A percentile compares a stretch with the other conserved stretches of the same genome.
phyloP scores from a whole-genome alignment of 2,329 filamentous ascomycete genomes.

The Xylariaceae sp. region DNA sequence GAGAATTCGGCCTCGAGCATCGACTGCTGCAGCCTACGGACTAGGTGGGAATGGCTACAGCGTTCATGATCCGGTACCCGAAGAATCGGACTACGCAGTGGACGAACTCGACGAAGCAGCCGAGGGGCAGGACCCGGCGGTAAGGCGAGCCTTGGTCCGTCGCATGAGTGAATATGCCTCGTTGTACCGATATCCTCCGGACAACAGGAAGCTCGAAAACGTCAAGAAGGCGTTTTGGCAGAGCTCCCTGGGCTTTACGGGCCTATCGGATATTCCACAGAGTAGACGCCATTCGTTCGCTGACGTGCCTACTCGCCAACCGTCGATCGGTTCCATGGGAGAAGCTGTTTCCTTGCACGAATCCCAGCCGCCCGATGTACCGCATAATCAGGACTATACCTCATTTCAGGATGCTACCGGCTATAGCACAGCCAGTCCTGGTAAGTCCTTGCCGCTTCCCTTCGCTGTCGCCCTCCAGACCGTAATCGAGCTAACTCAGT shows the following conservation, averaged over 20 bases:
- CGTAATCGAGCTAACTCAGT: no score
- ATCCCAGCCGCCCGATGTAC: slow-evolving; percentile 37
- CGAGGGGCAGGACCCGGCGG: slow-evolving; percentile 45
- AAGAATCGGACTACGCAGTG: slow-evolving; percentile 67
- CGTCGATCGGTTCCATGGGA: slow-evolving; percentile 55
- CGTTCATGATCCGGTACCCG: slow-evolving; percentile 54
- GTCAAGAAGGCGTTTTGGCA: slow-evolving; percentile 68
- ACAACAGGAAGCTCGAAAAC: slow-evolving; percentile 59
- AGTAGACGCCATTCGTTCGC: slow-evolving; percentile 78
- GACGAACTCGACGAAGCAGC: slow-evolving; percentile 62
- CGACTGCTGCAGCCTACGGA: slow-evolving; percentile 48
- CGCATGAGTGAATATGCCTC: slow-evolving; percentile 54
- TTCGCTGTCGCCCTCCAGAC: no score
- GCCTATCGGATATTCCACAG: slow-evolving; percentile 58
- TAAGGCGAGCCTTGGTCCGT: slow-evolving; percentile 42
- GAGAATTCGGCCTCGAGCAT: slow-evolving; percentile 53
- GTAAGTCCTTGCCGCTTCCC: slow-evolving; percentile 33
- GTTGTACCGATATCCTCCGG: slow-evolving; percentile 44
- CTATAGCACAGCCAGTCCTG: slow-evolving; percentile 35
- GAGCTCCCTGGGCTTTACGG: slow-evolving; percentile 61
- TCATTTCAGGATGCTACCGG: slow-evolving; percentile 36
- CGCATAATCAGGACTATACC: slow-evolving; percentile 39
- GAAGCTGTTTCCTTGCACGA: slow-evolving; percentile 47
- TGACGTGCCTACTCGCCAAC: slow-evolving; percentile 59
- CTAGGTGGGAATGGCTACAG: slow-evolving; percentile 53